These are phyloP conservation scores for Vitis amurensis DNA, from an alignment of 164 flowering plant genomes.

Conservation along the genomic window DNA sequence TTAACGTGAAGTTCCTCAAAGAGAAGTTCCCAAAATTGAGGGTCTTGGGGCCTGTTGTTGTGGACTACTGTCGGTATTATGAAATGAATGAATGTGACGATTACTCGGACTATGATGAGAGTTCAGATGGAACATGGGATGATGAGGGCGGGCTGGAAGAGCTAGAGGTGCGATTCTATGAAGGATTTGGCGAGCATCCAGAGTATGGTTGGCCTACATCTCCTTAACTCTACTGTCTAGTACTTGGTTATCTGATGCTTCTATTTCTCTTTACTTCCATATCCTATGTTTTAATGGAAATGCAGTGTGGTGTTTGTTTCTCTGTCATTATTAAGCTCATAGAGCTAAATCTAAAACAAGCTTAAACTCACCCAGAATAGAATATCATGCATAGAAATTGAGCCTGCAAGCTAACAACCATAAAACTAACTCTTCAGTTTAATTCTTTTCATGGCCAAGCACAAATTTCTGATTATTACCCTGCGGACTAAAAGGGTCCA, in stretches of 20 bases:
- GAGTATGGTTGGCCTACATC: constrained; percentile 46
- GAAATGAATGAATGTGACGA: constrained; percentile 37
- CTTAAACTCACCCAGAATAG: background rate
- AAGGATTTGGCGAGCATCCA: constrained; percentile 26
- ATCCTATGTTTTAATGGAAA: constrained; percentile 5
- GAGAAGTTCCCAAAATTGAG: constrained; percentile 38
- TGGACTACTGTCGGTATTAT: constrained; percentile 18
- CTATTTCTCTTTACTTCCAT: background rate
- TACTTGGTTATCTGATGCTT: background rate
- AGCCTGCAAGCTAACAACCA: no score
- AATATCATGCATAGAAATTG: no score
- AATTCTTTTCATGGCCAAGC: no score
- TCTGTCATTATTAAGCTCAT: background rate
- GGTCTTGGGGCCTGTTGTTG: constrained; percentile 43
- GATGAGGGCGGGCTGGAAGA: constrained; percentile 31
- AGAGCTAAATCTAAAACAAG: background rate
- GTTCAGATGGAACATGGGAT: constrained; percentile 39
- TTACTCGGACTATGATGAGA: constrained; percentile 35
- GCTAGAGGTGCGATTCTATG: constrained; percentile 44
- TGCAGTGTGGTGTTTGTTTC: constrained; percentile 1
- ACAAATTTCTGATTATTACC: no score
- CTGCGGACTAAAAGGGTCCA: no score
- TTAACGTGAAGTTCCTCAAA: constrained; percentile 35
- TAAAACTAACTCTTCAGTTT: no score
- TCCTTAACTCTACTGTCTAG: constrained; percentile 24